These are phyloP conservation scores for Quercus rubra DNA, from an alignment of 306 rosid genomes.

Conservation along the genomic window DNA sequence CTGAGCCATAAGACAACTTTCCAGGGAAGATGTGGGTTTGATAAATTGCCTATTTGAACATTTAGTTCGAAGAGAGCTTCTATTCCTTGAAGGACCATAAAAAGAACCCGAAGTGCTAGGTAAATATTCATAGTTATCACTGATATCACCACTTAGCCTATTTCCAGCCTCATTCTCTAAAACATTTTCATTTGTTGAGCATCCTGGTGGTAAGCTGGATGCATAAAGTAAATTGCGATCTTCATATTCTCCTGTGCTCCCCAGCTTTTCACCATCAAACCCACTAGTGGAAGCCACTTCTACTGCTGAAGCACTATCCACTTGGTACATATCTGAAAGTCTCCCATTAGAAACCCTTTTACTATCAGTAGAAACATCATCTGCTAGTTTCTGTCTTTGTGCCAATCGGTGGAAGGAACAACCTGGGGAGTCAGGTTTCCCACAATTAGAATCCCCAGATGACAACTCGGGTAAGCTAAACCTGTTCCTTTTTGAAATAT, in stretches of 20 bases:
- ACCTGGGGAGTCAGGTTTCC: conserved; percentile 33
- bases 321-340: conserved; percentile 11
- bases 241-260: conserved; percentile 11
- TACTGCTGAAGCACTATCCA: conserved; percentile 25
- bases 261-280: conserved; percentile 23
- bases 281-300: conserved; percentile 41
- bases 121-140: conserved; percentile 26
- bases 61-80: conserved; percentile 43
- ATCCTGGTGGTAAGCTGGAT: conserved; percentile 32
- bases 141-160: conserved; percentile 17
- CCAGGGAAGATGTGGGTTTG: conserved; percentile 61
- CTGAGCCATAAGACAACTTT: conserved; percentile 81
- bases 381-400: conserved; percentile 21
- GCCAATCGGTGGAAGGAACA: conserved; percentile 13
- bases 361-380: conserved; percentile 26
- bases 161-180: conserved; percentile 28
- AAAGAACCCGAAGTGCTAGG: conserved; percentile 28
- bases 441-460: conserved; percentile 38
- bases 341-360: conserved; percentile 23
- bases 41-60: conserved; percentile 20
- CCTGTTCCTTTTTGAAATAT: conserved; percentile 13
- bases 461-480: conserved; percentile 25
- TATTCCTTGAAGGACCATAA: conserved; percentile 37
- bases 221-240: conserved; percentile 36
- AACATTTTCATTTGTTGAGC: conserved; percentile 19